Base-by-base conservation (phyloP, 805 yeast species). In the Zygotorulaspora sp. region DNA sequence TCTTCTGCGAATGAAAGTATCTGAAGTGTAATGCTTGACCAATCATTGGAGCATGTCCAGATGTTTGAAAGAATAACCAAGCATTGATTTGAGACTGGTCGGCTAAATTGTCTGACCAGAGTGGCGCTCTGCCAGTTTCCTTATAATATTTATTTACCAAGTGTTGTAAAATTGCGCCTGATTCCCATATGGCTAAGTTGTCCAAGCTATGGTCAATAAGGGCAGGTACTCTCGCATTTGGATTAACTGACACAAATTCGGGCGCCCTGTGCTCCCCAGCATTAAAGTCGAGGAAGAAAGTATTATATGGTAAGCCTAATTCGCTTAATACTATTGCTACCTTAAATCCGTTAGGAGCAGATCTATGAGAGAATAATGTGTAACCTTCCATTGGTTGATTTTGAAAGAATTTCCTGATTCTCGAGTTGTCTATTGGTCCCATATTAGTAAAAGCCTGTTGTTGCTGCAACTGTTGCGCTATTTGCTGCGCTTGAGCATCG, bases 1-100 rank as follows among this genome's bases (percentile, higher is more conserved):
- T 87, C 37, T 80, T 80, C 44, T 81, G 81, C 5, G 89, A 75
- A 59, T 89, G 96, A 70, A 89, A 87, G 60, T 85, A 87, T 55
- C 89, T 74, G 67, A 89, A 90, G 66, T 90, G 97, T 50, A 90
- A 71, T 6, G 97, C 96, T 63, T 89, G 97, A 13, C 97, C 97
- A 52, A 89, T 84, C 95, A 89, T 89, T n/a, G 97, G 96, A 0
- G 97, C 95, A 59, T 88, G 97, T 5, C 97, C 97, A 4, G 94
- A 83, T 2, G 96, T 87, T 65, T 89, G 97, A 70, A 89, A 89
- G 56, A 86, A 89, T 25, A 90, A 70, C 96, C 97, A 89, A 5
- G 88, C 77, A 43, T 78, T 73, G 41, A 89, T 86, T 58, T 83
- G 90, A 3, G 89, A 72, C 65, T 87, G 96, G 47, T 86, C 95